Conservation (phyloP, 2,329 filamentous ascomycete genomes). For the Alternaria sp. region DNA sequence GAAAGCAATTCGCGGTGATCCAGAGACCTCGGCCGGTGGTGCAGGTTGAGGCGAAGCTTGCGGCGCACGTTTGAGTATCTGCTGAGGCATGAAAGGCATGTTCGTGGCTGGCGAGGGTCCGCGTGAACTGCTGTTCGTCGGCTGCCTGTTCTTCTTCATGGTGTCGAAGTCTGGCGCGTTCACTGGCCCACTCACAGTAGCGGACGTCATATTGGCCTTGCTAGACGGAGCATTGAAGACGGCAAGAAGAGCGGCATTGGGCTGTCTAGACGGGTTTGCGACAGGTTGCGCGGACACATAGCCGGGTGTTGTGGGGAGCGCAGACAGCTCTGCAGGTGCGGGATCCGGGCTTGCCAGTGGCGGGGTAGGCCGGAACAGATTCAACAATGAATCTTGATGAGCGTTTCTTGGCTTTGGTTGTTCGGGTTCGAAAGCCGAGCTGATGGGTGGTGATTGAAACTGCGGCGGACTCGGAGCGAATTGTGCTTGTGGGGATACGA, state of each 20-base stretch:
- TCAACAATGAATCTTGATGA: conserved; percentile 55
- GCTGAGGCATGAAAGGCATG: conserved; percentile 36
- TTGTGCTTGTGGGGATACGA: conserved; percentile 31
- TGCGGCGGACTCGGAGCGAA: conserved; percentile 38
- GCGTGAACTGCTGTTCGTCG: conserved; percentile 31
- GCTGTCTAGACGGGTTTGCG: conserved; percentile 19
- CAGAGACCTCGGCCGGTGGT: conserved; percentile 11
- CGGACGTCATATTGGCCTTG: conserved; percentile 43
- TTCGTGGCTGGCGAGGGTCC: conserved; percentile 37
- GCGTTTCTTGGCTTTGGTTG: conserved; percentile 48
- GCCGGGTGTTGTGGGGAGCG: conserved; percentile 50
- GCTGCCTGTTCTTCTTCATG: conserved; percentile 41
- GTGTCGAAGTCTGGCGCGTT: conserved; percentile 52
- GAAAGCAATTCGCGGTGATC: conserved; percentile 30
- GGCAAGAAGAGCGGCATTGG: conserved; percentile 28
- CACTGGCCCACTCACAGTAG: conserved; percentile 51
- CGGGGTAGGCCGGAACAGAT: conserved; percentile 51
- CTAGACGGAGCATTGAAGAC: conserved; percentile 25
- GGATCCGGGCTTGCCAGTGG: conserved; percentile 37
- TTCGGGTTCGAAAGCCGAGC: conserved; percentile 30
- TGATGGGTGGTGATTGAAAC: conserved; percentile 38
- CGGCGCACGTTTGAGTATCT: conserved; percentile 32
- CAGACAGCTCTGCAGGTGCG: conserved; percentile 56
- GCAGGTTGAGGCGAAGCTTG: conserved; percentile 9
- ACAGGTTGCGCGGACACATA: conserved; percentile 29